Percentiles rank a stretch among this genome's conserved stretches.
Conservation (phyloP, 2,329 filamentous ascomycete species). For the Arthrobotrys conoides region DNA sequence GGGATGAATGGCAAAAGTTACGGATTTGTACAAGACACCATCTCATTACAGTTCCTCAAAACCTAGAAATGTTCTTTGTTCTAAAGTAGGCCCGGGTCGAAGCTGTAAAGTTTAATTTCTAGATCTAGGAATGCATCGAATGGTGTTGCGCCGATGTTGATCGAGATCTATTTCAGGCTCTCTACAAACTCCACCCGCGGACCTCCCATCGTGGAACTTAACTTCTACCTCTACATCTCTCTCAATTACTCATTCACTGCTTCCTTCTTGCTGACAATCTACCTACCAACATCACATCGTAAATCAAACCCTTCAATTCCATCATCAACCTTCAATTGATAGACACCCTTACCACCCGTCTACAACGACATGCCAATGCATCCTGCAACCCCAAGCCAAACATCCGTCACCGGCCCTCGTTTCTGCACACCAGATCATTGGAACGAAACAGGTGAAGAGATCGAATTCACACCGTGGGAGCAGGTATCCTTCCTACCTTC, state of each 20-base stretch:
- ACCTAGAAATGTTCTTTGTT: no score
- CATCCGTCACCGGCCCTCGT: neutral
- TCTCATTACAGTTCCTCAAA: neutral
- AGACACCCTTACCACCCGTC: neutral
- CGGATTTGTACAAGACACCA: neutral
- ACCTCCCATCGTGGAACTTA: no score
- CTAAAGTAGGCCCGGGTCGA: no score
- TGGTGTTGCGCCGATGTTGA: neutral
- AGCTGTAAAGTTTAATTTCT: neutral
- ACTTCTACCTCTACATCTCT: no score
- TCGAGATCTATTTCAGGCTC: neutral
- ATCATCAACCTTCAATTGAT: neutral
- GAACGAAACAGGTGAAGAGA: constrained; percentile 39
- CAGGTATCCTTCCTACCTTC: neutral
- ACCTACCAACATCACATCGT: no score
- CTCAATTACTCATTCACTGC: no score
- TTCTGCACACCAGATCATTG: neutral
- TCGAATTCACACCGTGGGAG: constrained; percentile 17
- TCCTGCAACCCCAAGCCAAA: neutral
- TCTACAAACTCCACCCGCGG: no score
- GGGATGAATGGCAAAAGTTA: constrained; percentile 2
- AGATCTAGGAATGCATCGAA: no score
- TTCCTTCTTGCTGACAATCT: no score
- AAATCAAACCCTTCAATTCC: neutral
- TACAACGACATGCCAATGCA: neutral